These are phyloP conservation scores for Aurantiochytrium sp. DNA, from an alignment of 108 stramenopile species.

Conservation along the genomic window DNA sequence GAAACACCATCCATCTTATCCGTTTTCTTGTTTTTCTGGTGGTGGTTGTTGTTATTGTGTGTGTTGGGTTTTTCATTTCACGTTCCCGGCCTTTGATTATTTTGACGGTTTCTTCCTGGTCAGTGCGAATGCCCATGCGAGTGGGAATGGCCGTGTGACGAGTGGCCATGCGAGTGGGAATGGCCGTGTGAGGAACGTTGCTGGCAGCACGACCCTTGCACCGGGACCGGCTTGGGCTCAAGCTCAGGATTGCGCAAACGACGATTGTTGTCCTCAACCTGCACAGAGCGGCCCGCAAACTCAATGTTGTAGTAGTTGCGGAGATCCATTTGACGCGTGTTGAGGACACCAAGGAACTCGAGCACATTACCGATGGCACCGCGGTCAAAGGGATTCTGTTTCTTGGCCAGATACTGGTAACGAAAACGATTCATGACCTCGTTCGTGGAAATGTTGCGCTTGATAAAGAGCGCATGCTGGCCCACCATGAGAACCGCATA, in stretches of 20 bases:
- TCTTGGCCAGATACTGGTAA: conserved; percentile 65
- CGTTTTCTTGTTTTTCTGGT: too few relatives aligned
- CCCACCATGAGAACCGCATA: conserved; percentile 43
- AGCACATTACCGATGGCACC: conserved; percentile 55
- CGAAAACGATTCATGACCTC: conserved; percentile 70
- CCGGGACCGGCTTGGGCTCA: neutral
- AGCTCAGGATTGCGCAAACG: neutral
- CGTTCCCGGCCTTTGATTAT: too few relatives aligned
- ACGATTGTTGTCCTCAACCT: neutral
- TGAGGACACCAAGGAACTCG: conserved; percentile 17
- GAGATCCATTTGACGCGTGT: neutral
- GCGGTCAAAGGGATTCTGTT: conserved; percentile 72
- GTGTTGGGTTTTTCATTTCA: too few relatives aligned
- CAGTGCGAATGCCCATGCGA: neutral
- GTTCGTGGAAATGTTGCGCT: conserved; percentile 82
- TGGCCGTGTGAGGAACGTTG: neutral
- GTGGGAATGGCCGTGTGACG: neutral
- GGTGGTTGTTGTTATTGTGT: too few relatives aligned
- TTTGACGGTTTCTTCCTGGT: too few relatives aligned
- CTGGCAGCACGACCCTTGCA: neutral
- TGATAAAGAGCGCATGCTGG: conserved; percentile 78
- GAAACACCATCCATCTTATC: too few relatives aligned
- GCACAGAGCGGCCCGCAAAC: neutral
- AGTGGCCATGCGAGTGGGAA: neutral
- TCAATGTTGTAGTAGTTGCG: conserved; percentile 15